Percentiles rank a stretch among this genome's conserved stretches.
Conservation (phyloP, 345 rosid genomes). For the Eucalyptus dawsonii region DNA sequence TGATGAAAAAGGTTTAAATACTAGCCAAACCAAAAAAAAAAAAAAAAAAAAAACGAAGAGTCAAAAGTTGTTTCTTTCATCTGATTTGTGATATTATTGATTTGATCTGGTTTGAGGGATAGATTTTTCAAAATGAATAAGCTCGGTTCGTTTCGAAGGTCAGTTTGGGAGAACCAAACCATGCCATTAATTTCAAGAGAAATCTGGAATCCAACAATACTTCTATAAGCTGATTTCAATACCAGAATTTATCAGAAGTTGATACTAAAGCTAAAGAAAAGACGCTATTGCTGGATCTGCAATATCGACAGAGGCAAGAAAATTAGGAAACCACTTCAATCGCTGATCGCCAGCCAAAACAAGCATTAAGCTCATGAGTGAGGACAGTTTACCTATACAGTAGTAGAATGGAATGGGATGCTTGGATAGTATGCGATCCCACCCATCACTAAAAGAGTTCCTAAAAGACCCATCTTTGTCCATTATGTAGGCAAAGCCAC, state of each 20-base stretch:
- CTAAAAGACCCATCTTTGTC: constrained; percentile 91
- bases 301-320: background rate
- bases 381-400: constrained; percentile 50
- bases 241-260: background rate
- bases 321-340: background rate
- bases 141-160: background rate
- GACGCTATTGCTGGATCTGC: background rate
- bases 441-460: constrained; percentile 84
- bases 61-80: background rate
- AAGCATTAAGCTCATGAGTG: background rate
- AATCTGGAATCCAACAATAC: background rate
- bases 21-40: background rate
- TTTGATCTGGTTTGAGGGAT: background rate
- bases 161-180: background rate
- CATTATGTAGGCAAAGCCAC: constrained; percentile 79
- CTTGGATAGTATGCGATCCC: constrained; percentile 85
- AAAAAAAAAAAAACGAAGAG: too few relatives aligned
- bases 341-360: background rate
- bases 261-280: background rate
- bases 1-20: background rate
- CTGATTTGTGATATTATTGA: background rate
- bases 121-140: background rate
- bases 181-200: background rate
- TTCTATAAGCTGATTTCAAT: background rate
- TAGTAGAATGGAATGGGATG: constrained; percentile 95